Percentiles rank a stretch among this genome's conserved stretches.
phyloP scores from a whole-genome alignment of 2,329 filamentous ascomycete genomes.

The Canariomyces notabilis region DNA sequence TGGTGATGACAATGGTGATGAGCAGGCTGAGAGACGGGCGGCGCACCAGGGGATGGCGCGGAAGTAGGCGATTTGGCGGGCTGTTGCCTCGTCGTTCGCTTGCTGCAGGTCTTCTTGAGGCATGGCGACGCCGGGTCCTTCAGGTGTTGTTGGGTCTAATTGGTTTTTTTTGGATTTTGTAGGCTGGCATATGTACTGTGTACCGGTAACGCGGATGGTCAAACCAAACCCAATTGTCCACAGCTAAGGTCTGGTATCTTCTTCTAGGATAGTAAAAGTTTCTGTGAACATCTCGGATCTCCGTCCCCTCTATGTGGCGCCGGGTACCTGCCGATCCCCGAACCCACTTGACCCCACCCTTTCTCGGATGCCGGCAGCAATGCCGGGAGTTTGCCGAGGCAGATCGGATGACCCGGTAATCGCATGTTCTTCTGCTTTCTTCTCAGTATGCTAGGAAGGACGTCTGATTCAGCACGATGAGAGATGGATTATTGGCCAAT shows the following conservation, averaged over 20 bases:
- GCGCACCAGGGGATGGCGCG: constrained; percentile 45
- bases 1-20: too few species aligned
- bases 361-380: background rate
- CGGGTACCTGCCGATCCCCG: too few species aligned
- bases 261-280: too few species aligned
- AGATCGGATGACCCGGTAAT: background rate
- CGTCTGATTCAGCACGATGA: too few species aligned
- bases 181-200: background rate
- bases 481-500: too few species aligned
- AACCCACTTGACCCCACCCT: background rate
- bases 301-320: too few species aligned
- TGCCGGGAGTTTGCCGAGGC: background rate
- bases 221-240: too few species aligned
- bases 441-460: too few species aligned
- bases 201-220: too few species aligned
- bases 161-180: background rate
- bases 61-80: constrained; percentile 29
- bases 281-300: too few species aligned
- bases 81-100: constrained; percentile 8
- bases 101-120: background rate
- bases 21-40: constrained; percentile 36
- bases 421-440: too few species aligned
- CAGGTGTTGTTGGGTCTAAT: background rate
- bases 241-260: too few species aligned
- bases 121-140: background rate